Percentiles rank a stretch among this genome's conserved stretches.
Evolutionary conservation across 1,284 basidiomycete species (phyloP).

Genomic region (Schizophyllum amplum): DNA sequence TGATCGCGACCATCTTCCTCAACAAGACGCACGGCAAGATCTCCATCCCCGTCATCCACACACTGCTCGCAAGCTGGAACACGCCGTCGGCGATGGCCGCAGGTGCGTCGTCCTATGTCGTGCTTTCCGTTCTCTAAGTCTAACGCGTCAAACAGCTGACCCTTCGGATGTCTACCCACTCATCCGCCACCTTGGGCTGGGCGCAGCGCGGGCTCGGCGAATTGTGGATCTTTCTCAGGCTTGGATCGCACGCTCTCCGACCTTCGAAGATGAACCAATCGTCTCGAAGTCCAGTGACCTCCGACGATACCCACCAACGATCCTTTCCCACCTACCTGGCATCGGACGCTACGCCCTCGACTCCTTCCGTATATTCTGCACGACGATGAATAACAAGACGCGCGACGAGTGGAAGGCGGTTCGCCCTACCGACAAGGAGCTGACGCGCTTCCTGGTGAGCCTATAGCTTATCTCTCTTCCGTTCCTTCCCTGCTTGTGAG

Average conservation of each 20-base stretch:
- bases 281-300: slow-evolving; percentile 16
- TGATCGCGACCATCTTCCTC: slow-evolving; percentile 44
- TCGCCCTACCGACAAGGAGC: slow-evolving; percentile 52
- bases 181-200: slow-evolving; percentile 44
- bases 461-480: not conserved
- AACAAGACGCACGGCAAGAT: slow-evolving; percentile 48
- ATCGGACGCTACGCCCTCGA: slow-evolving; percentile 58
- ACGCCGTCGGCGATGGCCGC: slow-evolving; percentile 40
- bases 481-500: not conserved
- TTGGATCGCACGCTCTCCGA: slow-evolving; percentile 37
- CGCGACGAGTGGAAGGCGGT: slow-evolving; percentile 49
- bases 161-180: slow-evolving; percentile 29
- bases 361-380: slow-evolving; percentile 60
- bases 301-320: slow-evolving; percentile 34
- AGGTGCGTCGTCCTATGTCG: slow-evolving; percentile 25
- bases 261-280: slow-evolving; percentile 20
- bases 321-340: slow-evolving; percentile 48
- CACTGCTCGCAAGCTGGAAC: slow-evolving; percentile 42
- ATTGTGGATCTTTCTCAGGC: slow-evolving; percentile 39
- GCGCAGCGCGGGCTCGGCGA: slow-evolving; percentile 40
- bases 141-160: slow-evolving; percentile 19
- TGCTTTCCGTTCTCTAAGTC: not conserved
- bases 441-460: slow-evolving; percentile 48
- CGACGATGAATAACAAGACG: slow-evolving; percentile 15
- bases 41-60: slow-evolving; percentile 48